Evolutionary conservation across 441 rosid species (phyloP).

Genomic region (Populus hybrid): DNA sequence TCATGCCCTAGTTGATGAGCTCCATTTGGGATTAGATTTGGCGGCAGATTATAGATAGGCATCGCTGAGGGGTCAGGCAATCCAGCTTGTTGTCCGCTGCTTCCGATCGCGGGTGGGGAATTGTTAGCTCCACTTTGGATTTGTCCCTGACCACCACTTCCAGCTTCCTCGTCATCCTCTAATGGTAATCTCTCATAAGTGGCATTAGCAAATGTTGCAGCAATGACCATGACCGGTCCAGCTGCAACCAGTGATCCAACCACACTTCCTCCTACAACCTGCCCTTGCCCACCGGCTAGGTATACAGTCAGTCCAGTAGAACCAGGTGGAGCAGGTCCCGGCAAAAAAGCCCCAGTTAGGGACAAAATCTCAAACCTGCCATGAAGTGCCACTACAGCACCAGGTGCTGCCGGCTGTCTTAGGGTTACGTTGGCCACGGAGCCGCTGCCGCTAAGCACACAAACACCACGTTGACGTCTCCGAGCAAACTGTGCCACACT

Average conservation of each 20-base stretch:
- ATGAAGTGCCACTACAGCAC: constrained; percentile 68
- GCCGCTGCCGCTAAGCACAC: constrained; percentile 80
- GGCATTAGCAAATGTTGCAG: constrained; percentile 83
- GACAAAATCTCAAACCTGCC: constrained; percentile 84
- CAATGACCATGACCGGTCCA: constrained; percentile 36
- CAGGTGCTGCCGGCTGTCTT: constrained; percentile 74
- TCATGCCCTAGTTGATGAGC: constrained; percentile 61
- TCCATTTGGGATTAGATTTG: constrained; percentile 42
- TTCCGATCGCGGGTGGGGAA: constrained; percentile 51
- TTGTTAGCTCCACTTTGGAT: constrained; percentile 36
- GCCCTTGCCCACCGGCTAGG: constrained; percentile 81
- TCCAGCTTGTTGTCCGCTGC: constrained; percentile 34
- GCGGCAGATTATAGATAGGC: constrained; percentile 45
- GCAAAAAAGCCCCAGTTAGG: constrained; percentile 70
- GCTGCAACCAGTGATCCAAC: constrained; percentile 53
- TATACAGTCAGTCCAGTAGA: constrained; percentile 84
- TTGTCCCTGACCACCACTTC: constrained; percentile 34
- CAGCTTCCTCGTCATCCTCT: constrained; percentile 64
- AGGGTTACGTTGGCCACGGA: constrained; percentile 81
- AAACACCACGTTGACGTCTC: constrained; percentile 73
- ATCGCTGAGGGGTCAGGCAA: constrained; percentile 44
- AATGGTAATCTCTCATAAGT: constrained; percentile 78
- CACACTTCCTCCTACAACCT: constrained; percentile 79
- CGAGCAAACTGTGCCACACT: constrained; percentile 71
- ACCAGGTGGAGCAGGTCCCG: constrained; percentile 86